A percentile compares a stretch with the other conserved stretches of the same genome.
These are phyloP conservation scores for Leptographium flavum DNA, from an alignment of 2,329 filamentous ascomycete genomes.

Conservation along the genomic window DNA sequence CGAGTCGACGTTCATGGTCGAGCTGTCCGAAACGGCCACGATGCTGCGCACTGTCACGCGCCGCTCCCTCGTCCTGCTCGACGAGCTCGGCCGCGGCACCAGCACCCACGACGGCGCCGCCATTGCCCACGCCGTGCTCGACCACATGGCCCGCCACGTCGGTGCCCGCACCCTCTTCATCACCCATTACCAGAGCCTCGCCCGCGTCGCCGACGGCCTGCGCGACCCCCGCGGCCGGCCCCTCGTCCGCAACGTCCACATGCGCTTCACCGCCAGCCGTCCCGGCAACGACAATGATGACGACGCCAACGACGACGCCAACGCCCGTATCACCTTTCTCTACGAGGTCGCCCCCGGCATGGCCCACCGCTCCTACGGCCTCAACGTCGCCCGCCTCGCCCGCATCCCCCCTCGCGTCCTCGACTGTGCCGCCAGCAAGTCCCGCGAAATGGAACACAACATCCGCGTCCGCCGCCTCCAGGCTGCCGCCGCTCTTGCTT, in stretches of 20 bases:
- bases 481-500: constrained; percentile 29
- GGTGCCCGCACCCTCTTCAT: constrained; percentile 83
- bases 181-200: constrained; percentile 88
- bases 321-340: constrained; percentile 64
- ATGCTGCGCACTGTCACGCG: constrained; percentile 83
- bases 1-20: constrained; percentile 96
- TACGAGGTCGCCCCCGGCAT: constrained; percentile 88
- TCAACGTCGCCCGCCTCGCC: constrained; percentile 84
- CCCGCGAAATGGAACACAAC: constrained; percentile 62
- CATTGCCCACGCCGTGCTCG: constrained; percentile 82
- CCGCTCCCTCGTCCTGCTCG: constrained; percentile 75
- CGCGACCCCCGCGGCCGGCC: constrained; percentile 19
- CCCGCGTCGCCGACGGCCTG: constrained; percentile 54
- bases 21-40: constrained; percentile 80
- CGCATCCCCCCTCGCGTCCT: constrained; percentile 65
- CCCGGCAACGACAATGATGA: constrained; percentile 13
- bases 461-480: constrained; percentile 49
- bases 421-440: constrained; percentile 67
- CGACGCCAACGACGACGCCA: constrained; percentile 36
- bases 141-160: constrained; percentile 63
- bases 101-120: constrained; percentile 92
- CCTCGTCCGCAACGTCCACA: constrained; percentile 74
- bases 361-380: constrained; percentile 82
- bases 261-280: constrained; percentile 64
- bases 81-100: constrained; percentile 88